phyloP scores from a whole-genome alignment of 2,329 filamentous ascomycete species.

The Neoarthrinium moseri region DNA sequence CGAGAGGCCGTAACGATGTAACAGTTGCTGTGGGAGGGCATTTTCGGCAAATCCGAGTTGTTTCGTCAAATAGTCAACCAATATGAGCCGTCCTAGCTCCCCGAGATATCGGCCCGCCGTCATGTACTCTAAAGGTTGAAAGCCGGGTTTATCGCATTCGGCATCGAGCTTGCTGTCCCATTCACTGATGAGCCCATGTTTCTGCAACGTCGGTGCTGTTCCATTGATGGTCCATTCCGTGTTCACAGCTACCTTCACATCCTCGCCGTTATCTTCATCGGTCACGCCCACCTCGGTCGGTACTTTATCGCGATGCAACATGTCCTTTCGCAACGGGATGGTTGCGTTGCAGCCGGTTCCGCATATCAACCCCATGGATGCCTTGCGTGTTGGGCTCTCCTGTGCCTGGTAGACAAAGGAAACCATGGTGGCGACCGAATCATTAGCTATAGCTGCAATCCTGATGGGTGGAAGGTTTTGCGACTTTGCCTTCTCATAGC shows the following conservation, averaged over 20 bases:
- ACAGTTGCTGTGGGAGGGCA: slow-evolving; percentile 54
- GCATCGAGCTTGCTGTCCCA: slow-evolving; percentile 71
- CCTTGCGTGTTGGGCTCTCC: slow-evolving; percentile 58
- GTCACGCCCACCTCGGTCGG: slow-evolving; percentile 48
- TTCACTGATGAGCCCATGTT: slow-evolving; percentile 61
- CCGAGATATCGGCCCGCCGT: slow-evolving; percentile 76
- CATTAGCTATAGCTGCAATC: slow-evolving; percentile 77
- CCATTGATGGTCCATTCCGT: slow-evolving; percentile 84
- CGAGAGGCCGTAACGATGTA: slow-evolving; percentile 60
- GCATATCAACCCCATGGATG: slow-evolving; percentile 77
- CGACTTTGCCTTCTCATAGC: slow-evolving; percentile 52
- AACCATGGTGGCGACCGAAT: slow-evolving; percentile 75
- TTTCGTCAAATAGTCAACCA: slow-evolving; percentile 61
- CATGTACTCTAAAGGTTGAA: slow-evolving; percentile 85
- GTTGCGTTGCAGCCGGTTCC: slow-evolving; percentile 83
- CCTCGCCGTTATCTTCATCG: slow-evolving; percentile 40
- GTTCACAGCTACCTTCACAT: slow-evolving; percentile 73
- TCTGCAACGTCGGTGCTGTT: slow-evolving; percentile 64
- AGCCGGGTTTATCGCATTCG: slow-evolving; percentile 68
- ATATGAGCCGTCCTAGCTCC: slow-evolving; percentile 70
- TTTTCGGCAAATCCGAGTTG: slow-evolving; percentile 36
- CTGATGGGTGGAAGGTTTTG: slow-evolving; percentile 60
- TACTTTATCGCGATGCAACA: slow-evolving; percentile 63
- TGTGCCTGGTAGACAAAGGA: slow-evolving; percentile 73
- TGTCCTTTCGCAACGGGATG: slow-evolving; percentile 64